phyloP scores from a whole-genome alignment of 2,329 filamentous ascomycete genomes.

The Trichoderma sp. region DNA sequence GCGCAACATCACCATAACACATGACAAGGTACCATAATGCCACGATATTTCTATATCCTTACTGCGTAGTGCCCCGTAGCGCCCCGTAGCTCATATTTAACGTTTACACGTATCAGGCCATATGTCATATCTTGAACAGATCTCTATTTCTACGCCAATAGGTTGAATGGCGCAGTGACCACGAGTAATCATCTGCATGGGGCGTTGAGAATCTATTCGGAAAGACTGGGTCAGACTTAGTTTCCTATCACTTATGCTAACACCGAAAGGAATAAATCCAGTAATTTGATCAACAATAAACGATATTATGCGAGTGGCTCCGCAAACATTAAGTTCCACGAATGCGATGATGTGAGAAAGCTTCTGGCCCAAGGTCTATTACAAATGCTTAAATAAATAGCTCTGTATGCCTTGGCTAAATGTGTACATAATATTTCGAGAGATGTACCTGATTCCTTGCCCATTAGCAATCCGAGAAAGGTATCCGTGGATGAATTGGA shows the following conservation, averaged over 20 bases:
- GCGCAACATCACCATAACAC: not conserved
- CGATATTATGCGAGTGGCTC: not conserved
- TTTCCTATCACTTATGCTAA: not conserved
- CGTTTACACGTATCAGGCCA: not conserved
- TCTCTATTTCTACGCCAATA: not conserved
- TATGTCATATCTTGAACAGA: not conserved
- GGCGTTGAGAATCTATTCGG: not conserved
- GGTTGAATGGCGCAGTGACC: not conserved
- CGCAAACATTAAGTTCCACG: not conserved
- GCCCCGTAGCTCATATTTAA: not conserved
- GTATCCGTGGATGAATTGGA: not conserved
- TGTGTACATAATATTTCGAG: not conserved
- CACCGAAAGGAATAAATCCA: not conserved
- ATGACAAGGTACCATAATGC: not conserved
- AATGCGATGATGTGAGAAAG: not conserved
- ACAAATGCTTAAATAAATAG: not conserved
- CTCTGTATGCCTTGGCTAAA: not conserved
- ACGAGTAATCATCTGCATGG: not conserved
- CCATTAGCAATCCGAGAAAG: not conserved
- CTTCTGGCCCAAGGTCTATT: not conserved
- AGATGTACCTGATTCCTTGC: not conserved
- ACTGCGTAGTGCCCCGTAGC: not conserved
- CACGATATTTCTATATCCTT: not conserved
- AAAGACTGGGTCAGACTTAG: not conserved
- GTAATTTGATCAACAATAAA: not conserved